Evolutionary conservation across 768 basidiomycete genomes (phyloP).

Genomic region (Lactarius akahatsu): DNA sequence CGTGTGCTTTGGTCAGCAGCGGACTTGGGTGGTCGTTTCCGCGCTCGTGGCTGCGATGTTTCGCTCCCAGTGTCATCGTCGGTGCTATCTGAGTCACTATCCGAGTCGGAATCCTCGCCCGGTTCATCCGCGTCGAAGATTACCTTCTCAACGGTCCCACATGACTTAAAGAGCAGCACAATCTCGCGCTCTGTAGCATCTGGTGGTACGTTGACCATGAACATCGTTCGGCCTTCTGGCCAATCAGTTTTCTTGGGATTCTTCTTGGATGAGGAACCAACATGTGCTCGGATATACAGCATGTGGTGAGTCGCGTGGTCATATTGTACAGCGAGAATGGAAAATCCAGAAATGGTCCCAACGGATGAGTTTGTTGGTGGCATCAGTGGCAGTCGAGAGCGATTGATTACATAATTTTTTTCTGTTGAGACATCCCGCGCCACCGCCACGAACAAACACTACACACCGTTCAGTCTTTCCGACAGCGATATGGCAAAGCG

Average conservation of each 20-base stretch:
- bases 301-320: conserved; percentile 54
- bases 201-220: conserved; percentile 86
- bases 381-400: not conserved
- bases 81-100: conserved; percentile 37
- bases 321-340: conserved; percentile 45
- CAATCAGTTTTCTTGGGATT: conserved; percentile 41
- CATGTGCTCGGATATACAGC: conserved; percentile 74
- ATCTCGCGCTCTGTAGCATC: conserved; percentile 85
- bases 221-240: conserved; percentile 70
- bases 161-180: conserved; percentile 68
- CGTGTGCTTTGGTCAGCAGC: conserved; percentile 28
- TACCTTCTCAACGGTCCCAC: conserved; percentile 76
- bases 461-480: not conserved
- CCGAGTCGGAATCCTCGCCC: conserved; percentile 39
- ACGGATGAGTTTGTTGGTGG: conserved; percentile 2
- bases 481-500: conserved; percentile 62
- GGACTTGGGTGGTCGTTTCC: conserved; percentile 38
- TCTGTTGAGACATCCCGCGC: not conserved
- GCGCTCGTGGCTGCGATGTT: conserved; percentile 31
- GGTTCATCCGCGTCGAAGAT: conserved; percentile 54
- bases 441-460: not conserved
- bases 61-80: conserved; percentile 34
- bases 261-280: conserved; percentile 36
- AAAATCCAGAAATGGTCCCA: conserved; percentile 45
- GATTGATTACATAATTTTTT: not conserved